Evolutionary conservation across 306 rosid genomes (phyloP), one percentile per base, ranked within the genome.

Genomic region (Adenanthera pavonina): DNA sequence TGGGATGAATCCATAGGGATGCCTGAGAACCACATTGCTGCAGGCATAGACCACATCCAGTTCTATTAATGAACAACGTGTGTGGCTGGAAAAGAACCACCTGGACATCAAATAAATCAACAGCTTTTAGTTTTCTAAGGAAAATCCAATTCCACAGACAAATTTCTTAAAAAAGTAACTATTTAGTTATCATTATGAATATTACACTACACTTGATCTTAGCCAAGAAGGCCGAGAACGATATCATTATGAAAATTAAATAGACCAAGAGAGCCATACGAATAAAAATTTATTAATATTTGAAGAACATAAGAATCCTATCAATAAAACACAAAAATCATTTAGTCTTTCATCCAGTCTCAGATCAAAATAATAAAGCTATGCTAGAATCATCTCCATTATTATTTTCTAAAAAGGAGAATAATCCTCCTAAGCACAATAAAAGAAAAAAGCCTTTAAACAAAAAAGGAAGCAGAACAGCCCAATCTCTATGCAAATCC

Each of bases 21-120:
- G 92, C 83, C 86, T 90, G 97, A 84, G 97, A 88, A 83, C 80
- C 92, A 87, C 92, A 92, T 85, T 93, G 99, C 87, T 85, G 98
- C 75, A 95, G 87, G 88, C 99, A 90, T 72, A 95, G 84, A 83
- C 98, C 89, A 84, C 83, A 87, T 74, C 99, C 99, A 85, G 90
- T 79, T 87, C 99, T 91, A 82, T 95, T 95, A 67, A 82, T 85
- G 60, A 95, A 95, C 82, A 93, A 38, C 59, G 94, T 89, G 88
- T 92, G 94, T 20, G 96, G 98, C 82, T 92, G 99, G 86, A 93
- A 89, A 81, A 85, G 93, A 83, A 95, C 87, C 77, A 88, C 99
- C 99, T 95, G 92, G 43, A 84, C 72, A 84, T 77, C 80, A 85
- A 80, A 82, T 79, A 86, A 69, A 14, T 62, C 33, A 33, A 78